Percentiles rank a stretch among this genome's conserved stretches.
Evolutionary conservation across 257 asterid genomes (phyloP).

Genomic region (Solanum appendiculatum): DNA sequence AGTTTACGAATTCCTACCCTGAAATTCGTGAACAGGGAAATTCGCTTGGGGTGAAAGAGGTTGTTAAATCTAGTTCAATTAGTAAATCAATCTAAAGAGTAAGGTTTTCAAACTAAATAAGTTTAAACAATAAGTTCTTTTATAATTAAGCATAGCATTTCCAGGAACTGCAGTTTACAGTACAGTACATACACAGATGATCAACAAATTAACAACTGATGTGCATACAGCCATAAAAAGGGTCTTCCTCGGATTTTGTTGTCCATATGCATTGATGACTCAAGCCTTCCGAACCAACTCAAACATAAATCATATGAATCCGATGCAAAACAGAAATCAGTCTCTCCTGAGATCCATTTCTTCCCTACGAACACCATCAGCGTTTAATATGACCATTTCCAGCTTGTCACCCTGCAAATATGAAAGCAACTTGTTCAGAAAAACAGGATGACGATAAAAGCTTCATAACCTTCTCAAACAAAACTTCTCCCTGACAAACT

Average conservation of each 20-base stretch:
- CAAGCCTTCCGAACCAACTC: neutral
- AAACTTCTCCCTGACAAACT: neutral
- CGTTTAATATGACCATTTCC: constrained; percentile 26
- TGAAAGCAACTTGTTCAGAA: neutral
- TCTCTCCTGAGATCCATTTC: constrained; percentile 33
- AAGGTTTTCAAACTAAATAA: neutral
- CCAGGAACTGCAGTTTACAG: neutral
- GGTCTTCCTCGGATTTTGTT: neutral
- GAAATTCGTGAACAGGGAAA: neutral
- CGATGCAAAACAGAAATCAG: neutral
- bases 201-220: neutral
- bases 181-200: neutral
- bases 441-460: neutral
- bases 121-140: neutral
- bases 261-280: neutral
- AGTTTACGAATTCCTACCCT: neutral
- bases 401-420: constrained; percentile 24
- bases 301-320: neutral
- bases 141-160: neutral
- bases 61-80: neutral
- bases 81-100: neutral
- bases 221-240: neutral
- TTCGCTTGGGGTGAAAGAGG: neutral
- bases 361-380: constrained; percentile 21
- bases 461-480: neutral